Evolutionary conservation across 345 rosid species (phyloP), one percentile per base, ranked within the genome.

Genomic region (Pistacia integerrima): DNA sequence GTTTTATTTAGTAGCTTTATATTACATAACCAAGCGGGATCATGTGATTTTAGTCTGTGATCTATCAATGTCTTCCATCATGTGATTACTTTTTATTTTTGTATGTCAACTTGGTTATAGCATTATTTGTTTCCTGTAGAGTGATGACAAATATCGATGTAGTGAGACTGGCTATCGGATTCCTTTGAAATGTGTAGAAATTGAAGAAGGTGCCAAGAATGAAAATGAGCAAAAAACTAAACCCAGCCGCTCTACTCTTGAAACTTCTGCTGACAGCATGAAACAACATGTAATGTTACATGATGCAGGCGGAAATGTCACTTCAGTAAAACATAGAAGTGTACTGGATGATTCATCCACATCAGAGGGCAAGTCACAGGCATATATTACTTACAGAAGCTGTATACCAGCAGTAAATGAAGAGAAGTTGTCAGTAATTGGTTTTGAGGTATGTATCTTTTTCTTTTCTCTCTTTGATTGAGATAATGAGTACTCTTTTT

Each of bases 111-210:
- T 69, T 58, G 68, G 57, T 59, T 65, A 14, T 25, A 38, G 13
- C 41, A 35, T 70, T 79, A n/a, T 76, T 54, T 33, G 13, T 72
- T 65, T 77, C 12, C 20, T 75, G 82, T 80, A 93, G 97, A 90
- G 82, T 73, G 88, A 88, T 76, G 85, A 80, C 25, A 90, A 88
- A 74, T 93, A 87, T 82, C 93, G 93, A 17, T 95, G 99, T 74
- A 93, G 99, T 79, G 99, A 93, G 89, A 95, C 98, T 0, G 94
- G 98, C 25, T 93, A 95, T 82, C 97, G 97, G 1, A 92, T 95
- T 83, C 94, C 97, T 63, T 81, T 95, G 38, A 90, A 87, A 84
- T 95, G 98, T 78, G 81, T 86, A 75, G 91, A 87, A 79, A 79
- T 60, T 48, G 79, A 74, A 74, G 83, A 73, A 67, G 67, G 20